Percentiles rank a stretch among this genome's conserved stretches.
Conservation (phyloP, 2,329 filamentous ascomycete species). For the Graphilbum sp. region DNA sequence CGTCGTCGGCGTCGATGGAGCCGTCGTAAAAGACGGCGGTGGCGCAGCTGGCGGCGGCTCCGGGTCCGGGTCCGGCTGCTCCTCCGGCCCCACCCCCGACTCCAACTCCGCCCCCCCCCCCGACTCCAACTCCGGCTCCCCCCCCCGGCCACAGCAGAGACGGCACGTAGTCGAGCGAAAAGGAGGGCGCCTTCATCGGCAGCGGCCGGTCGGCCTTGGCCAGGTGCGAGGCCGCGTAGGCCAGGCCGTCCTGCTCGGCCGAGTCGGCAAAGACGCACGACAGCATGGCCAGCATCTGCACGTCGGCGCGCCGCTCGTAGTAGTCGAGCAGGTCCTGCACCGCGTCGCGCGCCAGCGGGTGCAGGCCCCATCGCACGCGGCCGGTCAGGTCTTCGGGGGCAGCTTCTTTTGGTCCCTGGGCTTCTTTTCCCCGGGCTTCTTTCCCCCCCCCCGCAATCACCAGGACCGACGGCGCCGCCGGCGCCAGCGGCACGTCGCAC, state of each 20-base stretch:
- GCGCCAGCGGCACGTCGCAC: constrained; percentile 56
- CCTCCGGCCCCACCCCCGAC: background rate
- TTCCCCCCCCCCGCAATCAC: constrained; percentile 61
- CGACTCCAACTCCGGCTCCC: background rate
- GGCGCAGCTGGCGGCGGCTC: background rate
- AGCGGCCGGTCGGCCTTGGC: constrained; percentile 45
- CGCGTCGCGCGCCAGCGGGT: constrained; percentile 45
- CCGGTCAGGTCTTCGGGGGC: constrained; percentile 25
- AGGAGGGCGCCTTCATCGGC: constrained; percentile 47
- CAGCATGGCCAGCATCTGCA: constrained; percentile 58
- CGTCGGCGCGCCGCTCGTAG: constrained; percentile 44
- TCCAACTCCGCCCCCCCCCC: background rate
- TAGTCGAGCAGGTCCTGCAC: constrained; percentile 46
- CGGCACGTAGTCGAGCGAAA: constrained; percentile 54
- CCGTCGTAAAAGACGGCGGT: constrained; percentile 7
- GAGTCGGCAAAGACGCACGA: constrained; percentile 53
- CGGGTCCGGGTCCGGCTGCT: no score
- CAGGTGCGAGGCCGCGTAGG: constrained; percentile 39
- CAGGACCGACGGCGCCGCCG: constrained; percentile 43
- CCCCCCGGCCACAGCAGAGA: background rate
- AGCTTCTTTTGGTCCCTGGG: background rate
- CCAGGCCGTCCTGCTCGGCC: constrained; percentile 39
- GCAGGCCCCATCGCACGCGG: constrained; percentile 51
- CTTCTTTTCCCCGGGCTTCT: background rate
- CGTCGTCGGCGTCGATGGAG: constrained; percentile 8